Evolutionary conservation across 768 basidiomycete species (phyloP).

Genomic region (Boletus eberwhitei): DNA sequence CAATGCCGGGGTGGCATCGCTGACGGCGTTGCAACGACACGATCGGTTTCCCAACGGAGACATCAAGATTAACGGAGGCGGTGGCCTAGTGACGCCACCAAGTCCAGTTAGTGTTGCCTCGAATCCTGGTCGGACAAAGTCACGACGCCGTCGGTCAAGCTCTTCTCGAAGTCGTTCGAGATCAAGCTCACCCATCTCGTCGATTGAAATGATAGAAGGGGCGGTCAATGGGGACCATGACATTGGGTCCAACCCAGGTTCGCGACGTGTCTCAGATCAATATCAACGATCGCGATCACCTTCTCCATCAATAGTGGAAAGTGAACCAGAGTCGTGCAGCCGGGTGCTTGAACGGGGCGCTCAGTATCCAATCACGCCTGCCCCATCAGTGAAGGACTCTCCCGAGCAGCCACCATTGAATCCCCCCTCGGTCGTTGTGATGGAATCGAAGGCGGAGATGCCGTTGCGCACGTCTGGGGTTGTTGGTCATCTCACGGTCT

Average conservation of each 20-base stretch:
- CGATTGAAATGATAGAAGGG: constrained; percentile 34
- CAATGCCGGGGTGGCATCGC: constrained; percentile 29
- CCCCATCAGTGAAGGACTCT: constrained; percentile 30
- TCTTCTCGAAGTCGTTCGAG: constrained; percentile 38
- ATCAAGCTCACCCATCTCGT: constrained; percentile 34
- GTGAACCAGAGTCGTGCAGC: constrained; percentile 27
- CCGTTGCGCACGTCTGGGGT: constrained; percentile 21
- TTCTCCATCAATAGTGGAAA: constrained; percentile 30
- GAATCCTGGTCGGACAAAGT: constrained; percentile 46
- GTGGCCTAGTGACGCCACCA: constrained; percentile 70
- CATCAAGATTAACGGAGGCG: constrained; percentile 30
- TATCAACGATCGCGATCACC: constrained; percentile 27
- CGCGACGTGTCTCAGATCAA: constrained; percentile 24
- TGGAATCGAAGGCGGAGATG: constrained; percentile 18
- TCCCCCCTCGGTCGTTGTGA: not conserved
- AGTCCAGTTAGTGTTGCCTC: constrained; percentile 70
- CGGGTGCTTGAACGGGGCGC: constrained; percentile 14
- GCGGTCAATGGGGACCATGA: constrained; percentile 17
- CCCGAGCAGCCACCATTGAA: constrained; percentile 21
- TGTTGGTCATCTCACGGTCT: constrained; percentile 28
- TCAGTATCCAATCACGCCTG: constrained; percentile 32
- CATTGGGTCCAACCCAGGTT: constrained; percentile 16
- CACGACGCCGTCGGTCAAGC: constrained; percentile 44
- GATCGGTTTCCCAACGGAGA: constrained; percentile 35
- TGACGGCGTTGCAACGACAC: constrained; percentile 35